phyloP scores from a whole-genome alignment of 768 basidiomycete genomes.

The Tricholoma terreum region DNA sequence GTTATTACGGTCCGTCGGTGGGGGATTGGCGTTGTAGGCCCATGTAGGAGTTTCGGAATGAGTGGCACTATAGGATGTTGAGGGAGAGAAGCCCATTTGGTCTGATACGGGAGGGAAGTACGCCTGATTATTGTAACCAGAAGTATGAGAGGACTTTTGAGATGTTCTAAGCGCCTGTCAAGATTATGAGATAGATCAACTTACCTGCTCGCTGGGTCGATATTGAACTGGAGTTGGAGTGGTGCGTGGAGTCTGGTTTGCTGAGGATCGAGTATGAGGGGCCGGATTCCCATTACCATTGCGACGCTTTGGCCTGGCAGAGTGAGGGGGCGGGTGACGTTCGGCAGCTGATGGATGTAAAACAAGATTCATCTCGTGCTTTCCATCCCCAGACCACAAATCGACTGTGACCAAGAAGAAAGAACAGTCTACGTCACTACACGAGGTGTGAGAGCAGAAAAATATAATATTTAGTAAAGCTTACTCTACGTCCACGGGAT shows the following conservation, averaged over 20 bases:
- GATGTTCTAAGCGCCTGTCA: neutral
- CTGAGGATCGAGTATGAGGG: constrained; percentile 33
- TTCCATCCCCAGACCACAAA: constrained; percentile 83
- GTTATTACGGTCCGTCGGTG: constrained; percentile 44
- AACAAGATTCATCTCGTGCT: constrained; percentile 85
- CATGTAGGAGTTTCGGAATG: constrained; percentile 49
- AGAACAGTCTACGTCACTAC: constrained; percentile 79
- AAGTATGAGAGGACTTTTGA: constrained; percentile 37
- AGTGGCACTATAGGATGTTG: constrained; percentile 40
- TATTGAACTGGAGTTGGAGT: constrained; percentile 48
- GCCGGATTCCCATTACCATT: constrained; percentile 40
- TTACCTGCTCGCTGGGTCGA: constrained; percentile 44
- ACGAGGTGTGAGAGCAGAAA: constrained; percentile 1
- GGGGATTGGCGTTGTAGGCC: constrained; percentile 46
- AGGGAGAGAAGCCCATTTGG: constrained; percentile 37
- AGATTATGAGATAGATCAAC: constrained; percentile 16
- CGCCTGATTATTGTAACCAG: constrained; percentile 38
- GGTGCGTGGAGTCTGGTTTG: constrained; percentile 46
- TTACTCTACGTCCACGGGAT: constrained; percentile 72
- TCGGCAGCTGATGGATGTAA: constrained; percentile 81
- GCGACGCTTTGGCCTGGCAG: constrained; percentile 40
- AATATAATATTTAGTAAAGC: constrained; percentile 26
- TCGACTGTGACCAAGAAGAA: constrained; percentile 94
- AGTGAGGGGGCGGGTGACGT: constrained; percentile 58
- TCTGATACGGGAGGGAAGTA: constrained; percentile 47